Evolutionary conservation across 2,329 filamentous ascomycete species (phyloP).

Genomic region (Colletotrichum scovillei): DNA sequence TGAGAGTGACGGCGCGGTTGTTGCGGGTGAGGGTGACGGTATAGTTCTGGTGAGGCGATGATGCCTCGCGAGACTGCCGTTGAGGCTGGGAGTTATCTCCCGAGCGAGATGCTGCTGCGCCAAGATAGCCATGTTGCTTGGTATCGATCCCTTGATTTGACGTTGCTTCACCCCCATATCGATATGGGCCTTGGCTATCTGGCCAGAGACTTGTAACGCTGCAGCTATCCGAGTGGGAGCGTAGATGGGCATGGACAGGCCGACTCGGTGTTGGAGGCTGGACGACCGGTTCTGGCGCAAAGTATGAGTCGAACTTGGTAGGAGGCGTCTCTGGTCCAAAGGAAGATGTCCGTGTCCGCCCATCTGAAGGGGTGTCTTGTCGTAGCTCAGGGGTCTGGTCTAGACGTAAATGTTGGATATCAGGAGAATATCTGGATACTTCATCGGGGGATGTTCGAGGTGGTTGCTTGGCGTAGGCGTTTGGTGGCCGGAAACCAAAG

Average conservation of each 20-base stretch:
- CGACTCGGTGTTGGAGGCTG: constrained; percentile 25
- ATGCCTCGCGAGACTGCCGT: background rate
- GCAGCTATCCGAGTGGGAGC: constrained; percentile 29
- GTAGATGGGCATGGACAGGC: constrained; percentile 9
- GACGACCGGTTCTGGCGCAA: constrained; percentile 21
- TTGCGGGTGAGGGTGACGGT: constrained; percentile 28
- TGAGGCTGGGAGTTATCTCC: background rate
- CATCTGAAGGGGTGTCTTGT: constrained; percentile 29
- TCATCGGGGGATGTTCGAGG: constrained; percentile 11
- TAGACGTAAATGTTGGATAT: constrained; percentile 1
- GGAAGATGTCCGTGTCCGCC: constrained; percentile 25
- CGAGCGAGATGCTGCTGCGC: background rate
- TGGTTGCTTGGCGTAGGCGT: constrained; percentile 7
- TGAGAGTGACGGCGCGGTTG: constrained; percentile 28
- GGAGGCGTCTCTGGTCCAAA: constrained; percentile 31
- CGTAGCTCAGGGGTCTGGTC: constrained; percentile 28
- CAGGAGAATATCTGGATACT: constrained; percentile 18
- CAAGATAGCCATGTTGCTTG: constrained; percentile 4
- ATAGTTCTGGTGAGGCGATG: constrained; percentile 25
- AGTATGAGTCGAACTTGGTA: constrained; percentile 21
- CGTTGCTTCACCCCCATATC: background rate
- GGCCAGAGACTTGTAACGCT: constrained; percentile 14
- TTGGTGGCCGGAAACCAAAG: constrained; percentile 26
- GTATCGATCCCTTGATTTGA: background rate
- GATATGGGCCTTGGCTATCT: background rate